Percentiles rank a stretch among this genome's conserved stretches.
These are phyloP conservation scores for Tephrocybe sp. DNA, from an alignment of 768 basidiomycete species.

Conservation along the genomic window DNA sequence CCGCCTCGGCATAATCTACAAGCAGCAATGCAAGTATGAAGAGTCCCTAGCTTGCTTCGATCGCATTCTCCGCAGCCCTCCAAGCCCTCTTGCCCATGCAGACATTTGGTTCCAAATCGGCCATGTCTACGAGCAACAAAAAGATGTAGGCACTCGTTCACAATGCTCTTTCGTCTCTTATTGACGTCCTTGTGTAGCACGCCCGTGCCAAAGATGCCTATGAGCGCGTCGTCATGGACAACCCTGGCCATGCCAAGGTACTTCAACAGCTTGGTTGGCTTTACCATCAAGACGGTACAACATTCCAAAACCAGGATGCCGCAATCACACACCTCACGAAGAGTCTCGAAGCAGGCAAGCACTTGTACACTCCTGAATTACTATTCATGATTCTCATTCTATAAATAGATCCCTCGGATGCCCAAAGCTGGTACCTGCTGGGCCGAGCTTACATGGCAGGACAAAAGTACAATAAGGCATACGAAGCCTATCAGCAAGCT, in stretches of 20 bases:
- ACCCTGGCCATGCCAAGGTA: constrained; percentile 94
- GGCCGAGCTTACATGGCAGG: constrained; percentile 99
- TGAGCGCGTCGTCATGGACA: constrained; percentile 90
- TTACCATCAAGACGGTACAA: constrained; percentile 92
- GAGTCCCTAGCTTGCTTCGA: constrained; percentile 92
- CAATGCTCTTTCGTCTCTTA: neutral
- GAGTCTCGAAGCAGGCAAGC: constrained; percentile 88
- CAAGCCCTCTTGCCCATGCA: constrained; percentile 90
- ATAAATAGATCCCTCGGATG: constrained; percentile 82
- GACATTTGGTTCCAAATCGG: constrained; percentile 99
- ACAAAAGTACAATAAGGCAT: constrained; percentile 98
- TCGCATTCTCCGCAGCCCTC: constrained; percentile 93
- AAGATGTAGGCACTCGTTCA: constrained; percentile 63
- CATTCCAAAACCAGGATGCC: constrained; percentile 93
- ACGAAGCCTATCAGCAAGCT: constrained; percentile 98
- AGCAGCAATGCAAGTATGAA: constrained; percentile 93
- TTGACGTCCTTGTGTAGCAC: constrained; percentile 49
- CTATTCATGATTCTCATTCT: neutral
- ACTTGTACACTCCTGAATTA: constrained; percentile 6
- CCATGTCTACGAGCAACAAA: constrained; percentile 96
- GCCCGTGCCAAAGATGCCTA: constrained; percentile 91
- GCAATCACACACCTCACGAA: constrained; percentile 94
- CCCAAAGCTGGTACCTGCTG: constrained; percentile 98
- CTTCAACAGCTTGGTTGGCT: constrained; percentile 98
- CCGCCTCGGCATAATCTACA: constrained; percentile 98